Base-by-base conservation (phyloP, 805 yeast species). In the Yarrowia porcina region DNA sequence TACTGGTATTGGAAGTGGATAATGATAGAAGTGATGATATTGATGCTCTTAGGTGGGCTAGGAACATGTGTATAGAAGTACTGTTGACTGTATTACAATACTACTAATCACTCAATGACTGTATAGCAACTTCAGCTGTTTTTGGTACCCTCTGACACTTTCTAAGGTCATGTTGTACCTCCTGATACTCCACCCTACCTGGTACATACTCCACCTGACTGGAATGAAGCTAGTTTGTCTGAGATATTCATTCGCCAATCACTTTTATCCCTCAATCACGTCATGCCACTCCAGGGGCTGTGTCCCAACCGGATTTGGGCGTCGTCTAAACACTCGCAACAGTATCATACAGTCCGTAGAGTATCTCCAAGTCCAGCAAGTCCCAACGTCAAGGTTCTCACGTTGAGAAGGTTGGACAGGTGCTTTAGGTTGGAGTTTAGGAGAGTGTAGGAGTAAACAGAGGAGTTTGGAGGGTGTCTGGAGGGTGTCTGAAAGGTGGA, bases 311-410 rank as follows among this genome's bases (percentile, higher is more conserved):
- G 45, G 44, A 39, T 21, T 23, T 27, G 18, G 28, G 28, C 12
- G 8, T 17, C n/a, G 10, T 23, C 20, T 21, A 21, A 23, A 41
- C 45, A 23, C 17, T 15, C 10, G 27, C 44, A 12, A 3, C 28
- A 41, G 45, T 41, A 41, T 41, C 45, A 28, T 30, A 41, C 13
- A 15, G 50, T 27, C 50, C 50, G 50, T 15, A 23, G 50, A 27
- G 50, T 44, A 44, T 44, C 50, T 44, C 35, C 50, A 44, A 44
- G 50, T 44, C 50, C 50, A 42, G 50, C 23, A 27, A 44, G 50
- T 44, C 50, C 50, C 50, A 44, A 44, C 50, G 23, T 39, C 20
- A 18, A 44, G 50, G 35, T 44, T 44, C 35, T 15, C 3, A 12
- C 4, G 11, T 2, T 44, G 35, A 39, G 44, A 44, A 44, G 35